Base-by-base conservation (phyloP, 2,329 filamentous ascomycete species). In the Xylaria sp. region DNA sequence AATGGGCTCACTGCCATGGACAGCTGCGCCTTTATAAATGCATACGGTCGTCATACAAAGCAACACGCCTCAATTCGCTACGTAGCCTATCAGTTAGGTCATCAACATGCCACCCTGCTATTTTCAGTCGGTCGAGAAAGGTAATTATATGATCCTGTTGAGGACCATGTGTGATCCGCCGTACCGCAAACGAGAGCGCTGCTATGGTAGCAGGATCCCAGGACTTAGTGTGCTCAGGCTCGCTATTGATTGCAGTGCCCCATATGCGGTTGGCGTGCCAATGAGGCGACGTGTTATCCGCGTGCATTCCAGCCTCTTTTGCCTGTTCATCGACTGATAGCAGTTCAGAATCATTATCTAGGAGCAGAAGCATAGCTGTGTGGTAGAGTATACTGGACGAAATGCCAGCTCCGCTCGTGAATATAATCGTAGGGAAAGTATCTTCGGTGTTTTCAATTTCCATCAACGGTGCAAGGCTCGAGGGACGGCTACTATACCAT, bases 171-270 rank as follows among this genome's bases (percentile, higher is more conserved):
- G 33, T 70, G 49, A 68, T 70, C 20, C 31, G 39, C 39, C 61
- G 62, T 54, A 71, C 72, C 13, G 51, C 67, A 49, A 70, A 57
- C 15, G 60, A 49, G 41, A 74, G 63, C 6, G 72, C 71, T 43
- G 72, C 69, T 48, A 75, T 73, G 51, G 66, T 67, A 28, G 61
- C 61, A n/a, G 69, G 72, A 36, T 71, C 72, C 71, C 71, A 74
- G 33, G 70, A 73, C 12, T 31, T 46, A 2, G 62, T 64, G 58
- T 67, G 41, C 46, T 68, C 68, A 25, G 67, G 65, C 7, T 74
- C 73, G 31, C 70, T 74, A 31, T 71, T 62, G 12, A 72, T 25
- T 15, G 73, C 73, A 57, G 73, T 73, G 13, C 72, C 72, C 39
- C 72, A 74, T 31, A 74, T 61, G 31, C 72, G 73, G 20, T 62